These are phyloP conservation scores for Pyrenochaeta sp. DNA, from an alignment of 2,329 filamentous ascomycete species.

Conservation along the genomic window DNA sequence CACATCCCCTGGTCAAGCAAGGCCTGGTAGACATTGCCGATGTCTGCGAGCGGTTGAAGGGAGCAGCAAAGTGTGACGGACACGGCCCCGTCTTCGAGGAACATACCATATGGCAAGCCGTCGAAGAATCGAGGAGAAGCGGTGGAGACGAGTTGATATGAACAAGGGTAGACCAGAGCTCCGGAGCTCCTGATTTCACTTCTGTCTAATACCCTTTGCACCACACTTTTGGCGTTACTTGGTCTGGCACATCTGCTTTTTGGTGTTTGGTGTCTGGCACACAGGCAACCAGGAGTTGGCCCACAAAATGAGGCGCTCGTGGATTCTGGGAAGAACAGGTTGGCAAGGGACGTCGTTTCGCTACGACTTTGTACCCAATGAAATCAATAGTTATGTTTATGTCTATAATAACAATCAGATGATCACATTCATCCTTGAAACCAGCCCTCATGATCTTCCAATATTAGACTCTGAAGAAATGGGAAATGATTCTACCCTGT, in stretches of 20 bases:
- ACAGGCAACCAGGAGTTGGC: neutral
- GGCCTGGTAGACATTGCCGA: constrained; percentile 82
- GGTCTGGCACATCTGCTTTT: neutral
- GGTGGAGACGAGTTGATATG: constrained; percentile 79
- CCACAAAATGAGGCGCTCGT: constrained; percentile 7
- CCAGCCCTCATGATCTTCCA: too few species aligned
- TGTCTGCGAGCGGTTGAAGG: constrained; percentile 80
- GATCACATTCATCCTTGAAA: too few species aligned
- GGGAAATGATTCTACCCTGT: too few species aligned
- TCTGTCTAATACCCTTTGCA: constrained; percentile 13
- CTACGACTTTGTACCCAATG: neutral
- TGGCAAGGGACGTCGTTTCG: neutral
- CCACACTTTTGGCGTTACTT: neutral
- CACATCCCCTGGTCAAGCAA: constrained; percentile 76
- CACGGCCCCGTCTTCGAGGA: constrained; percentile 88
- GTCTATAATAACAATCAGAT: neutral
- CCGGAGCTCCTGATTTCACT: neutral
- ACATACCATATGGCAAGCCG: constrained; percentile 72
- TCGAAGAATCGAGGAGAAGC: constrained; percentile 78
- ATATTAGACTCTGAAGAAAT: too few species aligned
- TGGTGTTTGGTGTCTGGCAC: constrained; percentile 7
- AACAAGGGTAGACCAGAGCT: constrained; percentile 4
- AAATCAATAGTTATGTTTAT: neutral
- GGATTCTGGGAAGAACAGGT: neutral
- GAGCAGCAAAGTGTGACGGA: constrained; percentile 80